These are phyloP conservation scores for Omphalotus olearius DNA, from an alignment of 1,284 basidiomycete genomes.

Conservation along the genomic window DNA sequence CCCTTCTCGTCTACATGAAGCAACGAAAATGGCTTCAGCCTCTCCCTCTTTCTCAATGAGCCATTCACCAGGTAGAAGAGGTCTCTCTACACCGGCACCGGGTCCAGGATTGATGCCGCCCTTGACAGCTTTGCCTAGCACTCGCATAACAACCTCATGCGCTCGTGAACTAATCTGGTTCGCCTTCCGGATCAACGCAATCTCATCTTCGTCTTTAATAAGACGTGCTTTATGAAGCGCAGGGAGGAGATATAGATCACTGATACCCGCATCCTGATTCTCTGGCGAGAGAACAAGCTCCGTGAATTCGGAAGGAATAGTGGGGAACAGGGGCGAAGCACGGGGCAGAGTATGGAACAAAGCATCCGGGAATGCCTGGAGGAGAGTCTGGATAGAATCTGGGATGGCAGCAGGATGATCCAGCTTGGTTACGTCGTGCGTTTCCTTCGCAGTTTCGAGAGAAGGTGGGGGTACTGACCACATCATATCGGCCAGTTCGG, in stretches of 20 bases:
- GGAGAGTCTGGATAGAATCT: conserved; percentile 44
- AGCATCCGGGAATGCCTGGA: conserved; percentile 56
- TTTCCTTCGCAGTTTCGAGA: conserved; percentile 47
- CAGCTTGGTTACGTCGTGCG: conserved; percentile 57
- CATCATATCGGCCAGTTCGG: conserved; percentile 71
- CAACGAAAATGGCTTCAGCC: conserved; percentile 88
- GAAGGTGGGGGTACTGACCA: conserved; percentile 85
- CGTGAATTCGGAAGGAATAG: conserved; percentile 37
- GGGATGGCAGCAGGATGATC: conserved; percentile 47
- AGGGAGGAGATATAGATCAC: conserved; percentile 58
- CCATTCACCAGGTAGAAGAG: conserved; percentile 72
- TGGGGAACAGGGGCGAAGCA: conserved; percentile 52
- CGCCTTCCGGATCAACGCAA: conserved; percentile 70
- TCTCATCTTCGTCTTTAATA: conserved; percentile 72
- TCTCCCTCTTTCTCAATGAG: conserved; percentile 86
- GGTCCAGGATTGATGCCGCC: conserved; percentile 42
- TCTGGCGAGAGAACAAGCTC: conserved; percentile 31
- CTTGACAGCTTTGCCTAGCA: conserved; percentile 72
- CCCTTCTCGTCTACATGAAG: conserved; percentile 83
- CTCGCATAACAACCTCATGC: conserved; percentile 88
- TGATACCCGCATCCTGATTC: conserved; percentile 34
- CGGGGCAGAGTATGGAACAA: conserved; percentile 63
- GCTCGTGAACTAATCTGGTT: conserved; percentile 84
- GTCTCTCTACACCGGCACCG: conserved; percentile 45
- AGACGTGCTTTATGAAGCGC: conserved; percentile 78